A percentile compares a stretch with the other conserved stretches of the same genome.
These are phyloP conservation scores for Microbotryum violaceum DNA, from an alignment of 1,284 basidiomycete species.

Conservation along the genomic window DNA sequence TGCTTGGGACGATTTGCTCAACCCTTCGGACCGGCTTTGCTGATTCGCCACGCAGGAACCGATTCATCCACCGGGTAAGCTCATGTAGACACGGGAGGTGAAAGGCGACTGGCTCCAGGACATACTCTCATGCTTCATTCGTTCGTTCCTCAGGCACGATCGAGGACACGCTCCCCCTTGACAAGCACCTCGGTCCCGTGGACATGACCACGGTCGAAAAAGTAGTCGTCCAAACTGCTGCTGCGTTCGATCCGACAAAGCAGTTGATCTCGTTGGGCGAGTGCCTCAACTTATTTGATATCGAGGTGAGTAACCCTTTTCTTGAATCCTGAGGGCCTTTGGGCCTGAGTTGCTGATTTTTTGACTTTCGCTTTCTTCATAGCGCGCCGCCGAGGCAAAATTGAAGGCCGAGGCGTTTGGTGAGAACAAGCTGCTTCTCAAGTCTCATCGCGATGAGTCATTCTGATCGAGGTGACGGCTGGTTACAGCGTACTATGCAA, in stretches of 20 bases:
- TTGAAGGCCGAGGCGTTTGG: slow-evolving; percentile 31
- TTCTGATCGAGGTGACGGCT: neutral
- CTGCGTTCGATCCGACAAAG: neutral
- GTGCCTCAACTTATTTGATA: slow-evolving; percentile 33
- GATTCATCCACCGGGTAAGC: slow-evolving; percentile 12
- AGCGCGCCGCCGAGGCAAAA: slow-evolving; percentile 9
- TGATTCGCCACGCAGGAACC: slow-evolving; percentile 2
- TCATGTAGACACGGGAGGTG: too few relatives aligned
- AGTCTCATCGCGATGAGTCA: too few relatives aligned
- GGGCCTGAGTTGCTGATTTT: neutral
- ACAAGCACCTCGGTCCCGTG: slow-evolving; percentile 29
- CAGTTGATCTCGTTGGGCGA: slow-evolving; percentile 1
- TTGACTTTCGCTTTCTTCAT: too few relatives aligned
- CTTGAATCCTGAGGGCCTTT: too few relatives aligned
- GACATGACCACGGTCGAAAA: slow-evolving; percentile 25
- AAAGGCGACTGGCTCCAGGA: too few relatives aligned
- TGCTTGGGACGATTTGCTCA: neutral
- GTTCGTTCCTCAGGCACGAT: slow-evolving; percentile 20
- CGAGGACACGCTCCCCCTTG: slow-evolving; percentile 25
- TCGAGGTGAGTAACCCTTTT: slow-evolving; percentile 17
- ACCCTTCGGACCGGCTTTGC: neutral
- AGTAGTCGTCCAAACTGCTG: neutral
- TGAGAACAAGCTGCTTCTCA: neutral
- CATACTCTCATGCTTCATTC: too few relatives aligned
- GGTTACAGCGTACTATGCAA: slow-evolving; percentile 62